Percentiles rank a stretch among this genome's conserved stretches.
Evolutionary conservation across 305 asterid species (phyloP).

Genomic region (Fraxinus velutina): DNA sequence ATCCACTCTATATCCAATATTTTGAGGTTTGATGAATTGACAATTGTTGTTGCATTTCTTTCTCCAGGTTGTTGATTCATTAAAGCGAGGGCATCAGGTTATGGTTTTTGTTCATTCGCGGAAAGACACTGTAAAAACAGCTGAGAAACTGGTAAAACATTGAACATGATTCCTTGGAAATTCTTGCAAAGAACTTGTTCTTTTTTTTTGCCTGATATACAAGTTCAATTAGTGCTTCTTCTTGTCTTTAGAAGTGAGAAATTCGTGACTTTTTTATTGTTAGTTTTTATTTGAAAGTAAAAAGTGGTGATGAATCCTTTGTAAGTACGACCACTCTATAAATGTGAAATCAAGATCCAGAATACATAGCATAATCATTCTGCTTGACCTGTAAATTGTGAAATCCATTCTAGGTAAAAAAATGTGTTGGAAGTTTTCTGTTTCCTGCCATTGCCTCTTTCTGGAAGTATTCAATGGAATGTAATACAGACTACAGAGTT

Average conservation of each 20-base stretch:
- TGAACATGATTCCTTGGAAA: conserved; percentile 2
- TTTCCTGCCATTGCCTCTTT: not conserved
- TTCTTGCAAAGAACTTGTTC: conserved; percentile 6
- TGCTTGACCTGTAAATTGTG: not conserved
- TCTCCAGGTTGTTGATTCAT: conserved; percentile 75
- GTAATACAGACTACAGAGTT: not conserved
- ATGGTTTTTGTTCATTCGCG: conserved; percentile 99
- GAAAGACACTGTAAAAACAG: conserved; percentile 95
- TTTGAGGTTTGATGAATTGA: conserved; percentile 8
- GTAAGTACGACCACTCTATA: not conserved
- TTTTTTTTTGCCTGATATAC: not conserved
- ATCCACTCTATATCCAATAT: conserved; percentile 20
- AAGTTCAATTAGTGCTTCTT: not conserved
- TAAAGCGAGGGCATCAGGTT: conserved; percentile 86
- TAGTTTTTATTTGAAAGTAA: not conserved
- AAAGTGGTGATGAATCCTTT: not conserved
- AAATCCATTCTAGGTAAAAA: not conserved
- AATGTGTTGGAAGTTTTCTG: not conserved
- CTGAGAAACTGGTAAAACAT: conserved; percentile 73
- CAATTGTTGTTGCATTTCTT: conserved; percentile 14
- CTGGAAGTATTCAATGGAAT: not conserved
- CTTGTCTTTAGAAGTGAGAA: not conserved
- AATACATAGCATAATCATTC: not conserved
- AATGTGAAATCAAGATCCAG: not conserved
- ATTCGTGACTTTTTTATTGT: not conserved